Evolutionary conservation across 306 rosid genomes (phyloP).

Genomic region (Malus domestica): DNA sequence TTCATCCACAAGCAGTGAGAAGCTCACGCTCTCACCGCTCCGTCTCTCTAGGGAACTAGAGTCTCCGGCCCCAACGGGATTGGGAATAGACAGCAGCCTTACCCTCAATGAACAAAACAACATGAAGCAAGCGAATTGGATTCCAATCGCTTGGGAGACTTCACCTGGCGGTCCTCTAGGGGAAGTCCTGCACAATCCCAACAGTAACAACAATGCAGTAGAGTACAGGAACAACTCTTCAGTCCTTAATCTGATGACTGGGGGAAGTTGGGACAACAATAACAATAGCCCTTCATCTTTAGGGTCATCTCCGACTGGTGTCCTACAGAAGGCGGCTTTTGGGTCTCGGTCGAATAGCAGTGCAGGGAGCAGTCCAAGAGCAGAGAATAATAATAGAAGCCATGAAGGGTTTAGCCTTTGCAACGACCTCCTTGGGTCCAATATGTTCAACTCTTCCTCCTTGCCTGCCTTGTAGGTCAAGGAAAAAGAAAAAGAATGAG

Average conservation of each 20-base stretch:
- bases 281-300: constrained; percentile 45
- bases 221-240: constrained; percentile 44
- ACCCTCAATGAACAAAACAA: constrained; percentile 22
- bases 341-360: constrained; percentile 86
- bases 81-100: constrained; percentile 34
- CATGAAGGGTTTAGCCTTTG: constrained; percentile 63
- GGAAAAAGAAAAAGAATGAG: not conserved
- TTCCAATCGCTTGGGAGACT: constrained; percentile 74
- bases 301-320: constrained; percentile 89
- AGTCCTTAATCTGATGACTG: constrained; percentile 66
- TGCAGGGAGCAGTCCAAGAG: constrained; percentile 86
- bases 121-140: constrained; percentile 52
- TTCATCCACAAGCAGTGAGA: constrained; percentile 51
- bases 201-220: constrained; percentile 24
- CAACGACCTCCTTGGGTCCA: constrained; percentile 53
- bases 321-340: constrained; percentile 63
- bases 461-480: constrained; percentile 28
- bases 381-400: constrained; percentile 37
- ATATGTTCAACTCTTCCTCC: constrained; percentile 31
- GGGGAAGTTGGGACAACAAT: constrained; percentile 41
- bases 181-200: constrained; percentile 60
- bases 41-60: constrained; percentile 52
- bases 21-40: constrained; percentile 57
- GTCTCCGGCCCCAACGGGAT: constrained; percentile 46
- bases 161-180: constrained; percentile 94